Evolutionary conservation across 306 rosid genomes (phyloP).

Genomic region (Lathyrus sativus): DNA sequence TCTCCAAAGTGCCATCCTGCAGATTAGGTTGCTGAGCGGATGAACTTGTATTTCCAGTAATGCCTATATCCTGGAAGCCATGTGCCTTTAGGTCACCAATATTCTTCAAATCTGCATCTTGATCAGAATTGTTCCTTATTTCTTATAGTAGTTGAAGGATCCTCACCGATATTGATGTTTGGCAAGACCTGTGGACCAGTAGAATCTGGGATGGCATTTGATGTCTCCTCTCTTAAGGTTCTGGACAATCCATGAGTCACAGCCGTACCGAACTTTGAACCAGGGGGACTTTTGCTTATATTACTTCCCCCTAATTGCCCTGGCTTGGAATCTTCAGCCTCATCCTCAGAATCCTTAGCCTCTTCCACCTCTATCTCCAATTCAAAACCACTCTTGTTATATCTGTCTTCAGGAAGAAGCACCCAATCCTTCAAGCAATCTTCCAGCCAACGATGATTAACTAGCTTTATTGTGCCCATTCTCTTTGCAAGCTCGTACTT

Average conservation of each 20-base stretch:
- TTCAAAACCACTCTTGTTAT: slow-evolving; percentile 78
- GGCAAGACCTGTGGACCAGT: slow-evolving; percentile 40
- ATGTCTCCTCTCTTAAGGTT: slow-evolving; percentile 36
- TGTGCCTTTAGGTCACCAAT: slow-evolving; percentile 31
- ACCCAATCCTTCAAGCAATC: slow-evolving; percentile 85
- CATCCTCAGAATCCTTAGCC: slow-evolving; percentile 97
- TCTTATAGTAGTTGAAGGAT: slow-evolving; percentile 13
- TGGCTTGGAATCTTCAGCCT: slow-evolving; percentile 50
- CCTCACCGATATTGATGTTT: slow-evolving; percentile 22
- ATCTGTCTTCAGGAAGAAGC: slow-evolving; percentile 74
- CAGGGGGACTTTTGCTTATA: slow-evolving; percentile 48
- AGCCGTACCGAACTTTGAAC: slow-evolving; percentile 42
- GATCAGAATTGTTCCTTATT: slow-evolving; percentile 40
- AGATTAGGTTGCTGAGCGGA: slow-evolving; percentile 34
- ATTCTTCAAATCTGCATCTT: slow-evolving; percentile 24
- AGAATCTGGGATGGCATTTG: slow-evolving; percentile 40
- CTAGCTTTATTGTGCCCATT: slow-evolving; percentile 68
- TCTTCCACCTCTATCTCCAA: slow-evolving; percentile 69
- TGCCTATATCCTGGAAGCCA: slow-evolving; percentile 42
- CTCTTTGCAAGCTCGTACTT: slow-evolving; percentile 86
- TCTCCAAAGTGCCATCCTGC: slow-evolving; percentile 34
- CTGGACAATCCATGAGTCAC: slow-evolving; percentile 37
- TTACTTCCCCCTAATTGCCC: slow-evolving; percentile 47
- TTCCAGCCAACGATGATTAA: slow-evolving; percentile 92
- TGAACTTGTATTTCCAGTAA: slow-evolving; percentile 28